Conservation (phyloP, 495 filamentous ascomycete species). For the Daldinia decipiens region DNA sequence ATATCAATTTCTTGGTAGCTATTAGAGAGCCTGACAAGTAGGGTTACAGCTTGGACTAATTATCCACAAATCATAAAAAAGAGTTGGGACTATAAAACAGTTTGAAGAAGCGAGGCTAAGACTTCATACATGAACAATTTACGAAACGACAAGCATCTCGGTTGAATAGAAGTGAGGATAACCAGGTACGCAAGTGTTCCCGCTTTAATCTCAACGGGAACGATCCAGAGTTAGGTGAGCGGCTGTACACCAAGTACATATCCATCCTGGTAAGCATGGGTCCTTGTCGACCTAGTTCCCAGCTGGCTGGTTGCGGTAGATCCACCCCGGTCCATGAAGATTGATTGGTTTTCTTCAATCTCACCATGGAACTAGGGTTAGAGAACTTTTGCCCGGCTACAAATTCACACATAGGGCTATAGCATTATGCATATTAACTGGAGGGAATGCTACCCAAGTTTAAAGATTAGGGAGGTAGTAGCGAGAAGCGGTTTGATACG, state of each 20-base stretch:
- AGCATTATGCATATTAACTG: background rate
- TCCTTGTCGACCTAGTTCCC: constrained; percentile 41
- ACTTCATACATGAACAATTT: background rate
- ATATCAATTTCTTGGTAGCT: constrained; percentile 27
- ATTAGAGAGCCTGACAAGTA: background rate
- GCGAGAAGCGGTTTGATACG: background rate
- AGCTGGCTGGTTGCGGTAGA: constrained; percentile 48
- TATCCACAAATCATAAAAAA: background rate
- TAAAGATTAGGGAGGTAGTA: background rate
- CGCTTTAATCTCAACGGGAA: constrained; percentile 29
- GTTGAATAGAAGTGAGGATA: background rate
- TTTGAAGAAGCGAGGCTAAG: background rate
- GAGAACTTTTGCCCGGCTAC: constrained; percentile 17
- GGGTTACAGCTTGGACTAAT: background rate
- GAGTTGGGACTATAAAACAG: background rate
- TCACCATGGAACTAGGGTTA: constrained; percentile 16
- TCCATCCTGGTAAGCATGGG: constrained; percentile 22
- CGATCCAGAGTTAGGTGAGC: constrained; percentile 25
- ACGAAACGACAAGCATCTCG: background rate
- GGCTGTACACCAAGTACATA: constrained; percentile 26
- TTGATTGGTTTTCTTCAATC: constrained; percentile 38
- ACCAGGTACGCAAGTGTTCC: constrained; percentile 14
- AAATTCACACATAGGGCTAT: constrained; percentile 2
- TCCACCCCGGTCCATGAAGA: constrained; percentile 35
- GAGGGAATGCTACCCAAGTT: background rate